Base-by-base conservation (phyloP, 805 yeast species). In the Candida suzukii region DNA sequence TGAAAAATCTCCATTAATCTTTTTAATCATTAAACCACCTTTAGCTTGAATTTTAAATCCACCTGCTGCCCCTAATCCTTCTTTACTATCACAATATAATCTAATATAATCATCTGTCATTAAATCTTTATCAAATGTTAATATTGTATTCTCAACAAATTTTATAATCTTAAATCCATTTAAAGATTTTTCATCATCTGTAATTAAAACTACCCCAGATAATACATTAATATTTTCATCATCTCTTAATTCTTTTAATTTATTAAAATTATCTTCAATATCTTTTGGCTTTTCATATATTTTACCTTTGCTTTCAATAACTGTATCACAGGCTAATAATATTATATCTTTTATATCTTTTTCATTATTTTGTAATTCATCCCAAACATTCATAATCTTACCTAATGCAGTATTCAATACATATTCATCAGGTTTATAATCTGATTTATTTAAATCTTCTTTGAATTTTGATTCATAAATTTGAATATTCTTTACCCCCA, bases 11-110 rank as follows among this genome's bases (percentile, higher is more conserved):
- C 99, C 99, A 1, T 70, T 68, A 12, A 88, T 72, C 14, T 63
- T 61, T 18, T 68, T 60, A 48, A 93, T 76, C 47, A 91, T 62
- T 29, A 80, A 54, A 1, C 83, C 78, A 2, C 95, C 93, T 10
- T 58, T 56, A 0, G 81, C 85, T 61, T 91, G 98, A 44, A 83
- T 80, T 51, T 79, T 80, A 64, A 86, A 90, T 1, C 99, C 99
- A 6, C 97, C 99, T 2, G 98, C 96, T 1, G 86, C 97, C 37
- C 73, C 72, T 8, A 69, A 42, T 1, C 93, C 98, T 57, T 91
- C 97, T 19, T 73, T 81, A 2, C 80, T 64, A 2, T 70, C 70
- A 11, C 84, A 82, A 58, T 91, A 91, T 14, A 68, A 64, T 21
- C 71, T 54, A 4, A 91, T 53, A 31, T 80, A 66, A n/a, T 68